Base-by-base conservation (phyloP, 371 early-diverging fungal genomes). In the Mortierella sp. region DNA sequence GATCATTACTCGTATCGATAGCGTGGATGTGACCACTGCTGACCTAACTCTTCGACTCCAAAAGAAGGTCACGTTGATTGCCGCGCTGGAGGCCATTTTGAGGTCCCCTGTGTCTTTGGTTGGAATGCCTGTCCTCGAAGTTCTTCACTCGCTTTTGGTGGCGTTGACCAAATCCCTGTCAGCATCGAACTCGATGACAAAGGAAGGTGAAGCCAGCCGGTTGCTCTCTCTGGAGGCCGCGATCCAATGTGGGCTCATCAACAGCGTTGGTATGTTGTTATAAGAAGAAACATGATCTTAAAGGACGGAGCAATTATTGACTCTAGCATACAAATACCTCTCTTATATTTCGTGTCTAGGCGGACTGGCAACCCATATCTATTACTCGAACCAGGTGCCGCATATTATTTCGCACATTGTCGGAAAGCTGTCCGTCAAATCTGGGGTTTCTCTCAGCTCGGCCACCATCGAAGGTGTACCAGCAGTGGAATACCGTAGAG, bases 381-480 rank as follows among this genome's bases (percentile, higher is more conserved):
- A 93, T 56, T 97, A 97, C 72, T 83, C 89, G n/a, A 91, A 90
- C 64, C 97, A 95, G 76, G 76, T 92, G 19, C 87, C 88, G 46
- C 95, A 97, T 70, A 91, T 97, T 60, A 78, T 92, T 15, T 82
- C 87, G 2, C 92, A 89, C 60, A 70, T 97, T 5, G 84, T 92
- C 37, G 85, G 89, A 64, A 87, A 90, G 51, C 67, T 93, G 11
- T 64, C 78, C 7, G 50, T 49, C 50, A 72, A 85, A 30, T 56
- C 86, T 4, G 80, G 73, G 15, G 68, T 79, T 6, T 55, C 72
- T 2, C 58, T 80, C 4, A 70, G 78, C 12, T 63, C 64, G 6
- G 57, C 31, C n/a, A 71, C 70, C 1, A 68, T 85, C 1, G 88
- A 88, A 5, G 81, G 81, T 14, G 61, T 86, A 12, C 75, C 86